Evolutionary conservation across 2,329 filamentous ascomycete species (phyloP), one percentile per base, ranked within the genome.

Genomic region (Trichoderma lentiforme): DNA sequence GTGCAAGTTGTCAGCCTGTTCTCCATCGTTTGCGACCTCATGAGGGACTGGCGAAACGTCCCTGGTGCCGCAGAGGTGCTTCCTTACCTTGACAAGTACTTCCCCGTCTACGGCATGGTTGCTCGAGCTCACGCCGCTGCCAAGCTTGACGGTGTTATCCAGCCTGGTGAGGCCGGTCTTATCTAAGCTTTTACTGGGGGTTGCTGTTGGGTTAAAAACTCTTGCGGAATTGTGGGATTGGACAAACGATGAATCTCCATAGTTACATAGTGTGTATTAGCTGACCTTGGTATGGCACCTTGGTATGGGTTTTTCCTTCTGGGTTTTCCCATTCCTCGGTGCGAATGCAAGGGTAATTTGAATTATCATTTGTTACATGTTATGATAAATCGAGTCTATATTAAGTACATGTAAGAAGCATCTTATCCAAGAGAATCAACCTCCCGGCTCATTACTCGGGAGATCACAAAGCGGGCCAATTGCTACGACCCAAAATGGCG

Each of bases 41-140:
- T 93, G 90, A 85, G 91, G 39, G 91, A 93, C 78, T 93, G 91
- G 91, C 84, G 90, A 60, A 82, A 83, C 73, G 82, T 78, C 0
- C 85, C 86, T 9, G 88, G 88, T 43, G 81, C 86, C 30, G 76
- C 79, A 36, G 84, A 90, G 81, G 79, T 93, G 4, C 81, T 92
- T 72, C 89, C 91, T 14, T 91, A 85, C 80, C 81, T 93, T 65
- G 89, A 92, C 78, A 83, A 83, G 81, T 92, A 91, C 77, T 83
- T 88, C 77, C 90, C 91, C 2, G 87, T 86, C 32, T 93, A 92
- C 78, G 90, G 89, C 1, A 85, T 87, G 78, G 78, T 92, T 67
- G 90, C 91, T 26, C 82, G 90, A 7, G 71, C 57, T 18, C 73
- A 75, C 14, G 51, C 47, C 11, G 71, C 71, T 65, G 71, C 71